Evolutionary conservation across 2,329 filamentous ascomycete species (phyloP), one percentile per base, ranked within the genome.

Genomic region (Neofusicoccum ribis): DNA sequence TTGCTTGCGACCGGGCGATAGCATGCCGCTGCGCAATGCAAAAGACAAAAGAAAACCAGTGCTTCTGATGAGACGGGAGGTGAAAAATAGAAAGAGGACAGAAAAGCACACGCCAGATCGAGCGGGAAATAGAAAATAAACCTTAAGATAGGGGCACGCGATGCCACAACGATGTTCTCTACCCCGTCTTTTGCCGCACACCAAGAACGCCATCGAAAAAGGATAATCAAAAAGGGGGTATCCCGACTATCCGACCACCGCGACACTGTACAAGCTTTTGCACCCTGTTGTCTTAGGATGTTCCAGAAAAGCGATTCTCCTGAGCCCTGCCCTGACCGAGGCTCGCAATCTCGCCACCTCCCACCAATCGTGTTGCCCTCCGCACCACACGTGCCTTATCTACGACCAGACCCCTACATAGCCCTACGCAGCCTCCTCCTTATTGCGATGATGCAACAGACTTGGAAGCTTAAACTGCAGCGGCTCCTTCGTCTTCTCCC

Each of bases 391-490:
- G 41, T 56, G 41, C 41, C 61, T 31, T 31, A 31, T 31, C 27
- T 31, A 31, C 6, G 27, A 7, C 27, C 27, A 31, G 5, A 31
- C 27, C 27, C 27, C 27, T 31, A 31, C 27, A 12, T 6, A 17
- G 17, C 44, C 59, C 51, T 58, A 63, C n/a, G 49, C 49, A 23
- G 61, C 39, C 23, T 63, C 61, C 27, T 63, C 61, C 41, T 51
- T 51, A 43, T 52, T 52, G 47, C 60, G 60, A 52, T 63, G 61
- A 46, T 63, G 61, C 62, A 64, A 31, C 63, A 65, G 8, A 17
- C 74, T 76, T 7, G 71, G 70, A n/a, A 77, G 74, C 59, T 71
- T 77, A 67, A 78, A 78, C 67, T 77, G 76, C 4, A 78, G 68
- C 31, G 77, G 77, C 65, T 79, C 76, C 65, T 74, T 78, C 23